Evolutionary conservation across 768 basidiomycete genomes (phyloP).

Genomic region (Myochromella boudieri): DNA sequence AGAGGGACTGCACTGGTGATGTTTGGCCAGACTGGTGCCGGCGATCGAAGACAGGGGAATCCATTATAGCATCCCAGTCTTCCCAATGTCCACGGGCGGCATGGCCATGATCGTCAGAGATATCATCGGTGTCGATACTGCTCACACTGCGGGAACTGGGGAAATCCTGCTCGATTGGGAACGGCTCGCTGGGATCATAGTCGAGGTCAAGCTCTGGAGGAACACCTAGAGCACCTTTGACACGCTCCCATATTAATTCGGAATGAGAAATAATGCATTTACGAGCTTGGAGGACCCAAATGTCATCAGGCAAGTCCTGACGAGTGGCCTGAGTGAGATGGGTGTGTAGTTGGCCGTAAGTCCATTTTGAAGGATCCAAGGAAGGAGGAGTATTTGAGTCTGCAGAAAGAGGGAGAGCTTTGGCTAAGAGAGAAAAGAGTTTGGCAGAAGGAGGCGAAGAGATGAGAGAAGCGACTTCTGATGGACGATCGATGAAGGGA

Average conservation of each 20-base stretch:
- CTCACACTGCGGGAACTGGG: conserved; percentile 14
- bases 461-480: conserved; percentile 72
- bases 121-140: conserved; percentile 36
- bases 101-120: conserved; percentile 41
- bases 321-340: conserved; percentile 71
- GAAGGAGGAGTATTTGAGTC: conserved; percentile 31
- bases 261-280: conserved; percentile 73
- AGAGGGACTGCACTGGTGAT: conserved; percentile 8
- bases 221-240: conserved; percentile 85
- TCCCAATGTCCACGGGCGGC: conserved; percentile 39
- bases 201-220: conserved; percentile 81
- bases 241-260: conserved; percentile 89
- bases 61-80: conserved; percentile 46
- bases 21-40: conserved; percentile 6
- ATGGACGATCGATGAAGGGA: conserved; percentile 82
- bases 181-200: conserved; percentile 26
- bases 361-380: conserved; percentile 68
- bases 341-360: conserved; percentile 62
- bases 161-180: conserved; percentile 14
- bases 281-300: conserved; percentile 75
- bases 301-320: conserved; percentile 59
- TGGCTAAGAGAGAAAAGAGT: conserved; percentile 69
- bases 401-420: conserved; percentile 55
- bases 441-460: conserved; percentile 63
- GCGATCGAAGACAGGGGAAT: conserved; percentile 37